A percentile compares a stretch with the other conserved stretches of the same genome.
phyloP scores from a whole-genome alignment of 768 basidiomycete species.

The Kwoniella newhampshirensis region DNA sequence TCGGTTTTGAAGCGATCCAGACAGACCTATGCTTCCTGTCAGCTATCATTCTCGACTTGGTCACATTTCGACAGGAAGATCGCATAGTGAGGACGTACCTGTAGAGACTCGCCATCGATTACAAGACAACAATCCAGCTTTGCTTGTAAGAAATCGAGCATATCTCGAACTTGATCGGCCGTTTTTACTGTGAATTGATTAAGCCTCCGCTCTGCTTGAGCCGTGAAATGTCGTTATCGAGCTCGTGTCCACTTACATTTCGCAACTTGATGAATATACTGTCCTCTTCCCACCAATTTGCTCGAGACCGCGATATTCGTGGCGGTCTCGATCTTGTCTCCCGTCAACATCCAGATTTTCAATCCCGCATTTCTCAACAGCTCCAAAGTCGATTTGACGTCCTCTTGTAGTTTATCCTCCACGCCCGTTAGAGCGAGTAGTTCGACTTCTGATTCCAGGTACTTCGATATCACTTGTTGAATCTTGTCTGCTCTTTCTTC shows the following conservation, averaged over 20 bases:
- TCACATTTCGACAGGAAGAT: neutral
- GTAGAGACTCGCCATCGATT: conserved; percentile 94
- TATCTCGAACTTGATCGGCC: conserved; percentile 73
- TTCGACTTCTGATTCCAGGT: conserved; percentile 85
- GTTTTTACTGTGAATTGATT: conserved; percentile 84
- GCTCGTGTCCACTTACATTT: conserved; percentile 66
- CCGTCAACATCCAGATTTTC: conserved; percentile 99
- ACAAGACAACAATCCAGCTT: conserved; percentile 97
- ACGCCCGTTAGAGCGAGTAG: conserved; percentile 94
- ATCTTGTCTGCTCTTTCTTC: conserved; percentile 76
- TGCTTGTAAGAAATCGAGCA: conserved; percentile 88
- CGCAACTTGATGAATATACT: conserved; percentile 95
- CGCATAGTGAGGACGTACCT: conserved; percentile 58
- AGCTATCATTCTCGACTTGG: no score
- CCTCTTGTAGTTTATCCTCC: conserved; percentile 97
- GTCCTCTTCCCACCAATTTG: conserved; percentile 90
- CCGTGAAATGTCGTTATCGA: no score
- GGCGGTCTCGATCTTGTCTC: conserved; percentile 98
- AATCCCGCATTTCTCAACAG: conserved; percentile 90
- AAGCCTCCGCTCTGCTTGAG: neutral
- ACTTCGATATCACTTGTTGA: conserved; percentile 67
- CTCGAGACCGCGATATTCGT: conserved; percentile 97
- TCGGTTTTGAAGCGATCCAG: conserved; percentile 85
- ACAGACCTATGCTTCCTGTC: conserved; percentile 65
- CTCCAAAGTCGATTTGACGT: conserved; percentile 90